Evolutionary conservation across 2,329 filamentous ascomycete genomes (phyloP), one percentile per base, ranked within the genome.

Genomic region (Aspergillus hortae): DNA sequence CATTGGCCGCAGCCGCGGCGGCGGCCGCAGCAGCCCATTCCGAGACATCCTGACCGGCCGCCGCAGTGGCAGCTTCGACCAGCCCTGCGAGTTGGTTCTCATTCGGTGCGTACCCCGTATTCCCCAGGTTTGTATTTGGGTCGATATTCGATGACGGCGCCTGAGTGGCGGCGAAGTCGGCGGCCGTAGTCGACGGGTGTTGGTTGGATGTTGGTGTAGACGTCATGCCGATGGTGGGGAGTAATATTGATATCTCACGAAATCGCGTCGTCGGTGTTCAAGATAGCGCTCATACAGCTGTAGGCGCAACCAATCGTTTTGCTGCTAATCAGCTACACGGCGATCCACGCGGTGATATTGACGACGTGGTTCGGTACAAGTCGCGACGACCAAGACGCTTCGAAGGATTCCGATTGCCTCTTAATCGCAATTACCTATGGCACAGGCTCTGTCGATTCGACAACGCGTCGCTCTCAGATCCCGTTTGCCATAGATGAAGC

Each of bases 1-100:
- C 77, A 72, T 63, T 79, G 73, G 70, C 76, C 65, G 59, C 77
- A 61, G 62, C 78, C 65, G 54, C 75, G 70, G 56, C 78, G 72
- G 74, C 72, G 61, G 65, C 76, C 69, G 33, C 65, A 62, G 63
- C 76, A 62, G 62, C 71, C 78, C 66, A 69, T 51, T 72, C 64
- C 21, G 66, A 67, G 9, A 70, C 64, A 52, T 72, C 66, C 53
- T 72, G 67, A 15, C 67, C 68, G 33, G 74, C 74, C 30, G 74
- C 73, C 2, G 74, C 74, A 2, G 74, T 76, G 2, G 74, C 74
- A 27, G 74, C 74, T 57, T 77, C 71, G 6, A 77, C 73, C 32
- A 77, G 56, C 4, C 74, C 74, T 4, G 74, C 74, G 12, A 77
- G 64, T 48, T 77, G 74, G 45, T 72, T 73, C 45, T 76, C 73